Conservation (phyloP, 139 green algal species). For the Axilococcus clingmanii region DNA sequence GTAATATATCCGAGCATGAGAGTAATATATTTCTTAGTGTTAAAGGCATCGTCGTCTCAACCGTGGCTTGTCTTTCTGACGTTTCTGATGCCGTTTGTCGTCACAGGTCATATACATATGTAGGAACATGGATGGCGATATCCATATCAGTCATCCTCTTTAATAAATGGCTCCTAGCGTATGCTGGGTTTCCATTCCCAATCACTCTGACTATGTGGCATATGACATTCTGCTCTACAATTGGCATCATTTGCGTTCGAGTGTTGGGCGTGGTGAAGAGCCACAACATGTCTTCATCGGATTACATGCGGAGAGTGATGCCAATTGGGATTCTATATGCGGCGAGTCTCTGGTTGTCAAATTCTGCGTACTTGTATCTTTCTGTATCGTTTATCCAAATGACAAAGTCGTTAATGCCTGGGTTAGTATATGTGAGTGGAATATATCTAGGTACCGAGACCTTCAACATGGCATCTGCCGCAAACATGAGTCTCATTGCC, state of each 20-base stretch:
- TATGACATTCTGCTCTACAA: slow-evolving; percentile 77
- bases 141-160: slow-evolving; percentile 73
- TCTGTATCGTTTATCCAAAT: slow-evolving; percentile 98
- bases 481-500: slow-evolving; percentile 87
- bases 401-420: slow-evolving; percentile 78
- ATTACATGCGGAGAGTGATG: slow-evolving; percentile 67
- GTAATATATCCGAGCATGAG: no score
- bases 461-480: slow-evolving; percentile 37
- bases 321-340: slow-evolving; percentile 88
- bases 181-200: slow-evolving; percentile 82
- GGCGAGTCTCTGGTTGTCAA: slow-evolving; percentile 86
- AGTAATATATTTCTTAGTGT: no score
- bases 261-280: slow-evolving; percentile 58
- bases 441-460: slow-evolving; percentile 62
- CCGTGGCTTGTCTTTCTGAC: no score
- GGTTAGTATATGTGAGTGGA: slow-evolving; percentile 18
- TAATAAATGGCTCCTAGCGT: slow-evolving; percentile 89
- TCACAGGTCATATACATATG: slow-evolving; percentile 3
- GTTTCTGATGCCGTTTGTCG: no score
- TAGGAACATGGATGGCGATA: slow-evolving; percentile 6
- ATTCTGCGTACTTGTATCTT: slow-evolving; percentile 94
- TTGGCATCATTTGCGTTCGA: slow-evolving; percentile 45
- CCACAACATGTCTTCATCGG: slow-evolving; percentile 55
- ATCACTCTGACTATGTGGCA: slow-evolving; percentile 77
- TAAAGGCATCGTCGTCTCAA: no score